These are phyloP conservation scores for Arabidopsis lyrata DNA, from an alignment of 441 rosid genomes.

Conservation along the genomic window DNA sequence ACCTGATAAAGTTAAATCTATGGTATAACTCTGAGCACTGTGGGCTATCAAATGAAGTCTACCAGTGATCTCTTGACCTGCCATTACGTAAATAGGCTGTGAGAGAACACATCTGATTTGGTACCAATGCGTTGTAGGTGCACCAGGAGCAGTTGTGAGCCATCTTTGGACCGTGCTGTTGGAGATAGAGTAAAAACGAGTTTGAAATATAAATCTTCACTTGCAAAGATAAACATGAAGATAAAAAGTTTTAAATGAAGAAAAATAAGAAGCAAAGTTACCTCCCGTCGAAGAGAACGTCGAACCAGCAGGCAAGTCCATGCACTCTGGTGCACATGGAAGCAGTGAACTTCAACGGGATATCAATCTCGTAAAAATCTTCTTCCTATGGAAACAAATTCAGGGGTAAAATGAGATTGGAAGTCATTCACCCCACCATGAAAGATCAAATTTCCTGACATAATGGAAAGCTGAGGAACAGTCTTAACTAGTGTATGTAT, in stretches of 20 bases:
- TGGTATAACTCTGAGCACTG: conserved; percentile 90
- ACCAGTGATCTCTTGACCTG: conserved; percentile 94
- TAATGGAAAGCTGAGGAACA: conserved; percentile 1
- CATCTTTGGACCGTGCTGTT: conserved; percentile 89
- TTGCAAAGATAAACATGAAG: conserved; percentile 21
- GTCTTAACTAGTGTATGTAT: conserved; percentile 8
- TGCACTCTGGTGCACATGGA: conserved; percentile 89
- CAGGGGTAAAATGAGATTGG: conserved; percentile 12
- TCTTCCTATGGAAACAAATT: conserved; percentile 69
- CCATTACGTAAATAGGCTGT: conserved; percentile 95
- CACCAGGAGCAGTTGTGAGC: conserved; percentile 98
- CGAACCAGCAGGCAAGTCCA: conserved; percentile 98
- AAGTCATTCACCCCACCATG: neutral
- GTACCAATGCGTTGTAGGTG: conserved; percentile 98
- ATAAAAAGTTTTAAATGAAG: neutral
- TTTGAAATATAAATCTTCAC: neutral
- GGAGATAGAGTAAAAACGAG: conserved; percentile 2
- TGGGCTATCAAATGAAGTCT: conserved; percentile 87
- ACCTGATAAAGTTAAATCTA: conserved; percentile 90
- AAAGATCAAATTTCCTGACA: neutral
- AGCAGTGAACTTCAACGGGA: conserved; percentile 83
- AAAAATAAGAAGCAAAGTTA: conserved; percentile 21
- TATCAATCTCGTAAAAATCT: conserved; percentile 79
- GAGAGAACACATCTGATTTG: conserved; percentile 93
- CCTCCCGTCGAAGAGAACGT: conserved; percentile 93